phyloP scores from a whole-genome alignment of 306 rosid species.

The Inga laurina region DNA sequence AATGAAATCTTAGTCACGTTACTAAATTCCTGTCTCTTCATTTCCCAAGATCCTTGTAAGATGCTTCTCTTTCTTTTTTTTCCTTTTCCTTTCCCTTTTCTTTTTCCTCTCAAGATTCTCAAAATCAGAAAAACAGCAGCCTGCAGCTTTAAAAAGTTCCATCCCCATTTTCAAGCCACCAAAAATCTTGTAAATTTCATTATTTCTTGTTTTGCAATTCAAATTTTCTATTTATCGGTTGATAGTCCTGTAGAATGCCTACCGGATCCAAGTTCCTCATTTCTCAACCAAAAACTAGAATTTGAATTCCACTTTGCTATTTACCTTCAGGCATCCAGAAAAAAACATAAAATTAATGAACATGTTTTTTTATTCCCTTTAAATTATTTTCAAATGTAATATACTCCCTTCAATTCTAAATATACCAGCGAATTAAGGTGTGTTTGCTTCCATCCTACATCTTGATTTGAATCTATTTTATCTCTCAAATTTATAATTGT shows the following conservation, averaged over 20 bases:
- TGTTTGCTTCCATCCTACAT: too few species aligned
- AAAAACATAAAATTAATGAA: not conserved
- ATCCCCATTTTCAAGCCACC: not conserved
- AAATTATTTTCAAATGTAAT: not conserved
- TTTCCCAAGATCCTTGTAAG: not conserved
- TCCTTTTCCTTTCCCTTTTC: not conserved
- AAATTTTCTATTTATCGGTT: not conserved
- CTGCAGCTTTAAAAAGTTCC: not conserved
- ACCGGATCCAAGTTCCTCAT: not conserved
- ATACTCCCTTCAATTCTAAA: too few species aligned
- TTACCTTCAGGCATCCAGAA: not conserved
- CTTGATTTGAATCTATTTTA: not conserved
- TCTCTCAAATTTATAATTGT: not conserved
- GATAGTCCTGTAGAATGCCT: not conserved
- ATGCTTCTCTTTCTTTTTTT: not conserved
- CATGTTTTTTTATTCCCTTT: not conserved
- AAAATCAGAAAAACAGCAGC: conserved; percentile 6
- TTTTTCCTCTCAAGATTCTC: not conserved
- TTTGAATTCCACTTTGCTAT: not conserved
- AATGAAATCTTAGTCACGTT: not conserved
- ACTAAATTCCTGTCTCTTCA: not conserved
- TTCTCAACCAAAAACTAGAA: not conserved
- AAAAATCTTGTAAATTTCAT: not conserved
- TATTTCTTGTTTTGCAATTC: not conserved
- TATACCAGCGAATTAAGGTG: too few species aligned